Evolutionary conservation across 176 grass and related monocot genomes (phyloP), one percentile per base, ranked within the genome.

Genomic region (Musa troglodytarum): DNA sequence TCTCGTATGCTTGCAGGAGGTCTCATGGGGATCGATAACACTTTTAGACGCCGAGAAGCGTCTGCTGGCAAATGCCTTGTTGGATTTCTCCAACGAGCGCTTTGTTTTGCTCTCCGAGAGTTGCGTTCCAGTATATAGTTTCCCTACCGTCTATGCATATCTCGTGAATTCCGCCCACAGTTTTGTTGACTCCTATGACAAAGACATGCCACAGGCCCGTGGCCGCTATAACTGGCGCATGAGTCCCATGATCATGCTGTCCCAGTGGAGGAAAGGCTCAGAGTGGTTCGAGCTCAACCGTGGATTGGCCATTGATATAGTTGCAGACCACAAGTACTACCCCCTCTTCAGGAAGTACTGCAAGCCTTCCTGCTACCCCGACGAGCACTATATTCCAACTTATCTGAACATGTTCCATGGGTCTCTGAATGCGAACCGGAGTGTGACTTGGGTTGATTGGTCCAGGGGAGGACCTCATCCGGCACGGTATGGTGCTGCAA

Each of bases 31-130:
- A 2, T 85, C 80, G 2, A 77, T 96, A 76, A 73, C 92, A 14
- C 81, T 96, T 10, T 53, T 96, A 83, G 92, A 96, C 79, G 89
- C 89, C 1, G 92, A 96, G 84, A 92, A 82, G 88, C 82, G 92
- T 49, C 77, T 96, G 52, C 77, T 96, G 0, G 92, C 92, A 73
- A 96, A 96, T 80, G 86, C 92, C 58, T 74, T 96, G 59, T 84
- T 96, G 0, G 92, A 92, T 76, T 85, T 96, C 86, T 89, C 89
- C 25, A 92, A 96, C 78, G 92, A 96, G 82, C 86, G 92, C 11
- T 96, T 96, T 74, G 80, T 96, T 9, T 86, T 96, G 0, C 76
- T 96, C n/a, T 96, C 92, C 0, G 92, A 96, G 80, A 96, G 92
- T 82, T 89, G 92, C 82, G 92, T 92, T 61, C 89, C 86, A 9